A percentile compares a stretch with the other conserved stretches of the same genome.
These are phyloP conservation scores for Aureobasidium namibiae DNA, from an alignment of 2,329 filamentous ascomycete species.

Conservation along the genomic window DNA sequence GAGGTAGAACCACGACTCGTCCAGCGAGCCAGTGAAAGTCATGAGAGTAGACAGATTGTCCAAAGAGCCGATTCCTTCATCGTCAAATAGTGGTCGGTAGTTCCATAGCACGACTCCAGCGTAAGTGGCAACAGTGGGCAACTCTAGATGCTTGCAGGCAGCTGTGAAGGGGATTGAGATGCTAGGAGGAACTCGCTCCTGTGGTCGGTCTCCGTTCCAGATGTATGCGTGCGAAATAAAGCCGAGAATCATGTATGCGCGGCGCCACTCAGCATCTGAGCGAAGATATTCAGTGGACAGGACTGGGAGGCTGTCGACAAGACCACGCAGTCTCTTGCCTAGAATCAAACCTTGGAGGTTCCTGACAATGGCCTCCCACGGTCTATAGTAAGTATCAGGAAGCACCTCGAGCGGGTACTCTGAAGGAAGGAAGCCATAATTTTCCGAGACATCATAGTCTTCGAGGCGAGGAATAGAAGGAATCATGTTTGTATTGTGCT, in stretches of 20 bases:
- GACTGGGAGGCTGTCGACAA: constrained; percentile 73
- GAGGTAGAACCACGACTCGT: constrained; percentile 98
- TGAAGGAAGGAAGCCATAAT: constrained; percentile 80
- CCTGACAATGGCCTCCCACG: constrained; percentile 80
- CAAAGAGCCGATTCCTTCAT: constrained; percentile 72
- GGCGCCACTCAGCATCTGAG: constrained; percentile 82
- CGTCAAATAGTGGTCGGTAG: constrained; percentile 81
- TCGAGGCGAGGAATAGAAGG: constrained; percentile 43
- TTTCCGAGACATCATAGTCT: constrained; percentile 72
- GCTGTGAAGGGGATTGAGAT: constrained; percentile 76
- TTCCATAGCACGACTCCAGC: constrained; percentile 92
- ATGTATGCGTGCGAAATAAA: constrained; percentile 82
- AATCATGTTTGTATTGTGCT: constrained; percentile 31
- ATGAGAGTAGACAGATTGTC: constrained; percentile 81
- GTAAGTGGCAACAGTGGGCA: constrained; percentile 90
- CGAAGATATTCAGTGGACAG: constrained; percentile 75
- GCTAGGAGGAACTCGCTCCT: constrained; percentile 65
- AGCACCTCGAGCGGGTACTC: constrained; percentile 71
- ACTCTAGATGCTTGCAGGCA: constrained; percentile 64
- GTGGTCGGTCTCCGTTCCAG: constrained; percentile 72
- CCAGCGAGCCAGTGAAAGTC: constrained; percentile 87
- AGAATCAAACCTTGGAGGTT: constrained; percentile 84
- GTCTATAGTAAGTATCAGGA: constrained; percentile 84
- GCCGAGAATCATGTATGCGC: constrained; percentile 69
- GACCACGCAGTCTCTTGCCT: constrained; percentile 70